Percentiles rank a stretch among this genome's conserved stretches.
These are phyloP conservation scores for Trichophyton simii DNA, from an alignment of 2,329 filamentous ascomycete genomes.

Conservation along the genomic window DNA sequence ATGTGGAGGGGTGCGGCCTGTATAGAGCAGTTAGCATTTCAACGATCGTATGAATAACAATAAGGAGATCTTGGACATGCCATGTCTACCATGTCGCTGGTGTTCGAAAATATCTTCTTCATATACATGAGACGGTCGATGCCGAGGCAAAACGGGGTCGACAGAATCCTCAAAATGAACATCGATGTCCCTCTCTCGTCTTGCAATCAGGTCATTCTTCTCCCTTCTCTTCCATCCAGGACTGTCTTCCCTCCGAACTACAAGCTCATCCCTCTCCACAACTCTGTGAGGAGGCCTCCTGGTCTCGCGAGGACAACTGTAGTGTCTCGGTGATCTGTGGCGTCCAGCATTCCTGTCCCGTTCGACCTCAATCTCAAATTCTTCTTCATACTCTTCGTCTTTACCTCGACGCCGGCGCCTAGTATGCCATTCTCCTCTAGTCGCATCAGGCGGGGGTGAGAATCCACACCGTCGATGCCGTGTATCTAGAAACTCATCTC, in stretches of 20 bases:
- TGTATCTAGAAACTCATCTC: background rate
- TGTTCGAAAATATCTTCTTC: constrained; percentile 84
- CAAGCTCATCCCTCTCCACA: constrained; percentile 18
- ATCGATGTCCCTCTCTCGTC: constrained; percentile 22
- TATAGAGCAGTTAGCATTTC: constrained; percentile 7
- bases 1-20: constrained; percentile 21
- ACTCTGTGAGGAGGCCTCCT: background rate
- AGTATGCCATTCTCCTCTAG: background rate
- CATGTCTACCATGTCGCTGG: constrained; percentile 77
- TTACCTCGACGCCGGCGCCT: background rate
- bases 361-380: constrained; percentile 12
- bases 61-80: constrained; percentile 32
- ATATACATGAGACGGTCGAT: constrained; percentile 57
- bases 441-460: background rate
- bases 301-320: constrained; percentile 5
- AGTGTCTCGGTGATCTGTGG: constrained; percentile 5
- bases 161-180: constrained; percentile 30
- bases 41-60: too few species aligned
- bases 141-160: constrained; percentile 49
- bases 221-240: constrained; percentile 16
- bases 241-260: constrained; percentile 15
- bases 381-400: constrained; percentile 9
- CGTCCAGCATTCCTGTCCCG: constrained; percentile 6
- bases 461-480: background rate
- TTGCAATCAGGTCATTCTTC: constrained; percentile 26